Conservation (phyloP, 163 green algal genomes). For the Scenedesmus sp. region DNA sequence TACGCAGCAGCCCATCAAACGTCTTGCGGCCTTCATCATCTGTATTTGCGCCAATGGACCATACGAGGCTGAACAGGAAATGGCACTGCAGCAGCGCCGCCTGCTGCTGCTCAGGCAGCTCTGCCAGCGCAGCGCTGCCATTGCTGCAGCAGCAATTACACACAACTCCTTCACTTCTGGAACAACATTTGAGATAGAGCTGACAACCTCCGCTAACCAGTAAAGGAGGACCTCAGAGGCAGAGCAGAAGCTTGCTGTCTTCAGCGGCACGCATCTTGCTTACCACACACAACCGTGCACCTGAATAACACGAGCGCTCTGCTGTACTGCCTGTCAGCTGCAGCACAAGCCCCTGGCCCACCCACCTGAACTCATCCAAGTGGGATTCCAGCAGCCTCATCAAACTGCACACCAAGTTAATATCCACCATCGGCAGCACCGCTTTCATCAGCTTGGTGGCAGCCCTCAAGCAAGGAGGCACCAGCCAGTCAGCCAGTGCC, state of each 20-base stretch:
- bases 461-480: slow-evolving; percentile 73
- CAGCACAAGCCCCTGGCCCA: background rate
- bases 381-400: slow-evolving; percentile 74
- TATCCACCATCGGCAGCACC: slow-evolving; percentile 71
- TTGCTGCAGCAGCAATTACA: slow-evolving; percentile 13
- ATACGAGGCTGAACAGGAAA: slow-evolving; percentile 81
- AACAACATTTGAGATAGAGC: background rate
- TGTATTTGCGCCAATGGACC: slow-evolving; percentile 73
- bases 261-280: background rate
- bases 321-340: too few species aligned
- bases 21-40: slow-evolving; percentile 63
- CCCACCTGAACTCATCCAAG: slow-evolving; percentile 71
- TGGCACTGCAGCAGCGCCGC: slow-evolving; percentile 57
- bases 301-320: too few species aligned
- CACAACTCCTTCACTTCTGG: background rate
- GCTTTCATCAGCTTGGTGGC: slow-evolving; percentile 57
- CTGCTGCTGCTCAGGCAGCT: slow-evolving; percentile 40
- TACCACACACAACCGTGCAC: too few species aligned
- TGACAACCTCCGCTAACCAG: background rate
- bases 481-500: slow-evolving; percentile 79
- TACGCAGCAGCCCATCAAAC: slow-evolving; percentile 62
- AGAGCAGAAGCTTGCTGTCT: background rate
- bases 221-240: background rate
- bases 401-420: slow-evolving; percentile 74
- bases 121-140: background rate